Evolutionary conservation across 306 rosid species (phyloP).

Genomic region (Oemleria cerasiformis): DNA sequence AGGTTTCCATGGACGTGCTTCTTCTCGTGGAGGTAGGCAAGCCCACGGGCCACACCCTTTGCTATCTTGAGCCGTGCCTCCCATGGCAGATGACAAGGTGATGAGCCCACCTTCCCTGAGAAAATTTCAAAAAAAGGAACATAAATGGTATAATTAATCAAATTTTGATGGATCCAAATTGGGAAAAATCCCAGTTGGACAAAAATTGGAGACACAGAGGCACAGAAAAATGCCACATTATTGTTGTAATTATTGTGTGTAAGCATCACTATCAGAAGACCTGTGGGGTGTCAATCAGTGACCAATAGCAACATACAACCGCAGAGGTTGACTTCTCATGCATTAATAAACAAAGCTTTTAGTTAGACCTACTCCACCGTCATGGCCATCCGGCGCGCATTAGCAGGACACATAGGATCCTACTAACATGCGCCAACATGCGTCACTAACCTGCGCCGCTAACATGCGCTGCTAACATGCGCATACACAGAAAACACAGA

Average conservation of each 20-base stretch:
- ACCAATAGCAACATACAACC: not conserved
- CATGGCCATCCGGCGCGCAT: conserved; percentile 13
- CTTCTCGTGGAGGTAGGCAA: conserved; percentile 85
- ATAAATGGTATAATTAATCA: not conserved
- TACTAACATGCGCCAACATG: conserved; percentile 20
- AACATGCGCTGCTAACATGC: conserved; percentile 21
- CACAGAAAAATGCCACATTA: not conserved
- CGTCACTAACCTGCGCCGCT: too few relatives aligned
- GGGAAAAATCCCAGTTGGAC: not conserved
- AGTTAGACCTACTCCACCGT: conserved; percentile 62
- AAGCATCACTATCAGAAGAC: not conserved
- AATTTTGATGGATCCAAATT: not conserved
- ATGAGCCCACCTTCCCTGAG: conserved; percentile 86
- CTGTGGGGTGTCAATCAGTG: not conserved
- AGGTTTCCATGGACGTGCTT: conserved; percentile 94
- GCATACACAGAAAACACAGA: not conserved
- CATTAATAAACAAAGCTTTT: conserved; percentile 37
- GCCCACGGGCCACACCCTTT: conserved; percentile 92
- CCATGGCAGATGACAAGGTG: conserved; percentile 98
- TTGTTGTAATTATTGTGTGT: not conserved
- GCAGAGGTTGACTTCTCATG: conserved; percentile 44
- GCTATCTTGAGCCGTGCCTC: conserved; percentile 79
- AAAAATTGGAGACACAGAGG: not conserved
- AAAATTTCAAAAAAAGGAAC: conserved; percentile 3
- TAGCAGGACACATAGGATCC: conserved; percentile 3